These are phyloP conservation scores for Hibiscus syriacus DNA, from an alignment of 345 rosid genomes.

Conservation along the genomic window DNA sequence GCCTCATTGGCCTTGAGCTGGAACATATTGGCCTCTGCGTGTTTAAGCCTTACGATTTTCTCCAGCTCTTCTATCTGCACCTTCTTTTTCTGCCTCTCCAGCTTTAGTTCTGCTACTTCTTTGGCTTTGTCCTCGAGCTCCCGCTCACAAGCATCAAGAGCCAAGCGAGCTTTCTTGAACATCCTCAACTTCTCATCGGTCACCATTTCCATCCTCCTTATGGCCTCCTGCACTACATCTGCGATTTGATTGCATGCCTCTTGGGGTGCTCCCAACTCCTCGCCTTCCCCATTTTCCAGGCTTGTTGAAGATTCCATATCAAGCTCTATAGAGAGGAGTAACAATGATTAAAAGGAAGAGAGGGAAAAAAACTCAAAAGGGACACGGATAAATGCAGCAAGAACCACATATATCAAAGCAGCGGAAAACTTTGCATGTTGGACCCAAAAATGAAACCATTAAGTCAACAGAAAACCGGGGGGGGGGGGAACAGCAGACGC, in stretches of 20 bases:
- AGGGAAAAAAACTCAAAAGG: background rate
- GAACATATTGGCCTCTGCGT: conserved; percentile 98
- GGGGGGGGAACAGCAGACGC: too few relatives aligned
- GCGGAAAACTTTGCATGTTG: too few relatives aligned
- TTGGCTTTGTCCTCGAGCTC: conserved; percentile 92
- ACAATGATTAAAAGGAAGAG: background rate
- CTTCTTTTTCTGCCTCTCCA: conserved; percentile 74
- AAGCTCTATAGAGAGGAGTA: conserved; percentile 44
- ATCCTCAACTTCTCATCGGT: conserved; percentile 65
- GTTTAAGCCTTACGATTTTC: conserved; percentile 85
- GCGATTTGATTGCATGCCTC: conserved; percentile 96
- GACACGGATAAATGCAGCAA: too few relatives aligned
- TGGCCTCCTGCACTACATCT: conserved; percentile 89
- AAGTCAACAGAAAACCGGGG: too few relatives aligned
- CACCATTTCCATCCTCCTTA: conserved; percentile 43
- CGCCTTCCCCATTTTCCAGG: conserved; percentile 77
- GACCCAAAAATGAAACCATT: too few relatives aligned
- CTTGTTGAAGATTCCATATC: conserved; percentile 81
- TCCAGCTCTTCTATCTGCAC: conserved; percentile 84
- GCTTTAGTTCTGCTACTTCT: conserved; percentile 28
- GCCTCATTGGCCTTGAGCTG: conserved; percentile 37
- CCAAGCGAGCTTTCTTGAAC: conserved; percentile 81
- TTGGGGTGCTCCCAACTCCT: conserved; percentile 75
- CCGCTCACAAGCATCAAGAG: conserved; percentile 75
- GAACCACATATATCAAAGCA: too few relatives aligned